Base-by-base conservation (phyloP, 2,329 filamentous ascomycete genomes). In the Sporothrix mexicana region DNA sequence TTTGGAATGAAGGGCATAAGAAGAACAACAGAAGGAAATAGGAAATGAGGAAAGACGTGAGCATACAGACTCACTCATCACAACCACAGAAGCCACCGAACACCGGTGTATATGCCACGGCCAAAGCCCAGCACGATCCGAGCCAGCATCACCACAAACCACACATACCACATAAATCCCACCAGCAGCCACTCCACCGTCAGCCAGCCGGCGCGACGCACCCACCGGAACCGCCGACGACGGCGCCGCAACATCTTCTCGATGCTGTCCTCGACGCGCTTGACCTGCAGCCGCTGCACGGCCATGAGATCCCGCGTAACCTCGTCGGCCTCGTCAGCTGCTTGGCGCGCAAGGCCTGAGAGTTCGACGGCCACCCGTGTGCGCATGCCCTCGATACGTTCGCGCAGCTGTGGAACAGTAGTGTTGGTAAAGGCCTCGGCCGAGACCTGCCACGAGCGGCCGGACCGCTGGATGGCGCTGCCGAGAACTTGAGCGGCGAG, bases 151-250 rank as follows among this genome's bases (percentile, higher is more conserved):
- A 98, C 95, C 47, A 97, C 85, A 73, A 97, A 89, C 94, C 95
- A 98, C 17, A 97, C 91, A 81, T 92, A 94, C 94, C 96, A 98
- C 90, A 98, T 93, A 77, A 97, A 88, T 3, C 92, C 93, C 53
- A 98, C 90, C 20, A 98, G 86, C 68, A 90, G 84, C 94, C 94
- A 98, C 84, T 98, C 95, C 17, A 98, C 88, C 23, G 91, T 82
- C 71, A 94, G 89, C 88, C 94, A 98, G 15, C 93, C 91, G 0
- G 90, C 89, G 15, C 93, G 86, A 53, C 93, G 86, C 30, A 94
- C 81, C 90, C 93, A 94, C 71, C 93, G 86, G 78, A 96, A 89
- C 73, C 89, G 82, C 43, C 90, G 82, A 15, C 90, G 86, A 70
- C 94, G 86, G 73, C 92, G 86, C 73, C 93, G 86, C 69, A 94